Conservation (phyloP, 2,329 filamentous ascomycete species). For the Fusarium multiceps region DNA sequence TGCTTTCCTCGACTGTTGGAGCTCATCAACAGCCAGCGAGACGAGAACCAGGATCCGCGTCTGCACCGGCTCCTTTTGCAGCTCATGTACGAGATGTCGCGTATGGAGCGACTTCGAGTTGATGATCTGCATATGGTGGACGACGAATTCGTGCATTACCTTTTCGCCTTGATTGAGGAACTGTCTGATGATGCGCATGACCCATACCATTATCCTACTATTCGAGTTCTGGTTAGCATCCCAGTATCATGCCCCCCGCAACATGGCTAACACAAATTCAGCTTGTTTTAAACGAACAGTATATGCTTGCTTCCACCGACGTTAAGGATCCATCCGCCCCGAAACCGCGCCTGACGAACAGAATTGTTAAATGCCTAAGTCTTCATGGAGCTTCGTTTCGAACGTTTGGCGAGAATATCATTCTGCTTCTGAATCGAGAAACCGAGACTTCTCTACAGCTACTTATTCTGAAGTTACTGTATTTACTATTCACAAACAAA, state of each 20-base stretch:
- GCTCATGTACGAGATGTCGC: constrained; percentile 94
- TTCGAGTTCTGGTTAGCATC: constrained; percentile 82
- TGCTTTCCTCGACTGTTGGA: constrained; percentile 87
- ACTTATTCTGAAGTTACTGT: constrained; percentile 94
- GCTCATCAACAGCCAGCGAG: constrained; percentile 74
- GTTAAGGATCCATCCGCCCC: constrained; percentile 53
- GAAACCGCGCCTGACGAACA: constrained; percentile 78
- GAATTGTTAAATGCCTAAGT: constrained; percentile 91
- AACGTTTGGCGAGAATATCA: constrained; percentile 98
- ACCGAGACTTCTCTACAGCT: constrained; percentile 93
- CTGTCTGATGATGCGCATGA: constrained; percentile 88
- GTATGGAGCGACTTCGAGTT: constrained; percentile 82
- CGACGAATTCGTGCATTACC: constrained; percentile 83
- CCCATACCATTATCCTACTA: constrained; percentile 95
- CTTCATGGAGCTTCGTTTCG: constrained; percentile 83
- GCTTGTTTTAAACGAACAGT: constrained; percentile 97
- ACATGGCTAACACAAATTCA: constrained; percentile 52
- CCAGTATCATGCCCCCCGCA: neutral
- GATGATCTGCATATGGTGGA: constrained; percentile 81
- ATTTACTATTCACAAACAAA: constrained; percentile 92
- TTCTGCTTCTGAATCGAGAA: constrained; percentile 92
- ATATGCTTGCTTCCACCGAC: constrained; percentile 82
- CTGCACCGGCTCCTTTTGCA: constrained; percentile 87
- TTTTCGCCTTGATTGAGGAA: constrained; percentile 89
- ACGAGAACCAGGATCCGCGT: constrained; percentile 72